phyloP scores from a whole-genome alignment of 2,329 filamentous ascomycete species.

The Apiospora hydei region DNA sequence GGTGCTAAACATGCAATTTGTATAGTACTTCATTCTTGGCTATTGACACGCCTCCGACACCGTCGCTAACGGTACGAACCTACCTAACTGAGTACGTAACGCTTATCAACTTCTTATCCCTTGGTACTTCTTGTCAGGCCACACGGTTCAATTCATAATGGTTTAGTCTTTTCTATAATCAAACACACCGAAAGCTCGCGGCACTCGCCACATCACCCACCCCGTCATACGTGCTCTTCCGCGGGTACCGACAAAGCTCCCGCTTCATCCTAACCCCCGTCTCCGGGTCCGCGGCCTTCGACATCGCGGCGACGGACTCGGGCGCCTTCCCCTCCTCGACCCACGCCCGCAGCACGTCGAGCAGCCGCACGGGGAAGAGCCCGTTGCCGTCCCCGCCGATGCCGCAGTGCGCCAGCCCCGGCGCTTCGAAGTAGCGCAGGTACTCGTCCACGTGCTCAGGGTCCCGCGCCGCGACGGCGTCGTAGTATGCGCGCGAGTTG shows the following conservation, averaged over 20 bases:
- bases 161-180: background rate
- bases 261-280: background rate
- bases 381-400: background rate
- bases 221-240: background rate
- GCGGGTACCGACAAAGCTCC: background rate
- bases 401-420: conserved; percentile 5
- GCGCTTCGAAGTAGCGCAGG: conserved; percentile 21
- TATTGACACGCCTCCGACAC: background rate
- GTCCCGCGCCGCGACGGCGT: conserved; percentile 16
- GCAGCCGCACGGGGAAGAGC: background rate
- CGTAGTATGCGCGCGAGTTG: conserved; percentile 10
- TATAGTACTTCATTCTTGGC: too few species aligned
- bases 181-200: background rate
- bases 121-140: too few species aligned
- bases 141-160: too few species aligned
- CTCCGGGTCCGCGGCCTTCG: too few species aligned
- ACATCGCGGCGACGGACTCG: background rate
- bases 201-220: background rate
- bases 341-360: background rate
- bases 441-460: background rate
- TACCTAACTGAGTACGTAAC: too few species aligned
- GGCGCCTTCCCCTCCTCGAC: conserved; percentile 13
- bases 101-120: too few species aligned
- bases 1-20: too few species aligned
- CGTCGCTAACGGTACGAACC: too few species aligned